Percentiles rank a stretch among this genome's conserved stretches.
Evolutionary conservation across 2,329 filamentous ascomycete genomes (phyloP).

Genomic region (Allantophomopsis cytisporea): DNA sequence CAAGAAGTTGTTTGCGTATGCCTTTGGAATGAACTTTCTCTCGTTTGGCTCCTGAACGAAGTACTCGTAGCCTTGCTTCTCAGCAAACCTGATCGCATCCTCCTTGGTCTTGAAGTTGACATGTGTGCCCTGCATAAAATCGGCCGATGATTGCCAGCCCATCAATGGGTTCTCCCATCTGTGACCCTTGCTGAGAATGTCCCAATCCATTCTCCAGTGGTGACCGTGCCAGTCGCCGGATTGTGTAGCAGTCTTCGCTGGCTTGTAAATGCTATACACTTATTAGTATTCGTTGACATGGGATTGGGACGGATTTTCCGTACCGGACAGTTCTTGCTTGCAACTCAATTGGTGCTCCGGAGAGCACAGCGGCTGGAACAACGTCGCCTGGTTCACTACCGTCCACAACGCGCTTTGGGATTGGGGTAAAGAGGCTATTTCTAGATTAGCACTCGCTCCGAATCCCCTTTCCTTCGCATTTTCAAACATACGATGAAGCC

Average conservation of each 20-base stretch:
- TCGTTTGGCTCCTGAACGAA: slow-evolving; percentile 95
- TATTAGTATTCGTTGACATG: slow-evolving; percentile 5
- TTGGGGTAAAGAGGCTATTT: slow-evolving; percentile 61
- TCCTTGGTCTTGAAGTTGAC: slow-evolving; percentile 87
- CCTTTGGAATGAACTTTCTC: slow-evolving; percentile 77
- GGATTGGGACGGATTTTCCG: slow-evolving; percentile 10
- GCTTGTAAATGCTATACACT: slow-evolving; percentile 70
- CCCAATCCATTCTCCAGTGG: slow-evolving; percentile 98
- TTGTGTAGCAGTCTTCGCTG: slow-evolving; percentile 89
- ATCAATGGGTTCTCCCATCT: slow-evolving; percentile 98
- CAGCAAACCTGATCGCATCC: slow-evolving; percentile 85
- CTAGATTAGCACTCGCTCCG: too few relatives aligned
- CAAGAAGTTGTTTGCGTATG: slow-evolving; percentile 93
- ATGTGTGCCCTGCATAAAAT: slow-evolving; percentile 89
- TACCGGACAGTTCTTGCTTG: slow-evolving; percentile 92
- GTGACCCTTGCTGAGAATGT: slow-evolving; percentile 81
- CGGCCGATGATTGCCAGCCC: slow-evolving; percentile 94
- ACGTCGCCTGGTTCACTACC: slow-evolving; percentile 69
- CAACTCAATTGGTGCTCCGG: slow-evolving; percentile 84
- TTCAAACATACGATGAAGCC: slow-evolving; percentile 64
- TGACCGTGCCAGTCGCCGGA: slow-evolving; percentile 76
- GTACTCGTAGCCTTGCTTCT: slow-evolving; percentile 99
- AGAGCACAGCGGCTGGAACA: slow-evolving; percentile 73
- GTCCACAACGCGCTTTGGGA: slow-evolving; percentile 81
- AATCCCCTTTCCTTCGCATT: background rate